phyloP scores from a whole-genome alignment of 805 yeast species.

The Yarrowia sp. region DNA sequence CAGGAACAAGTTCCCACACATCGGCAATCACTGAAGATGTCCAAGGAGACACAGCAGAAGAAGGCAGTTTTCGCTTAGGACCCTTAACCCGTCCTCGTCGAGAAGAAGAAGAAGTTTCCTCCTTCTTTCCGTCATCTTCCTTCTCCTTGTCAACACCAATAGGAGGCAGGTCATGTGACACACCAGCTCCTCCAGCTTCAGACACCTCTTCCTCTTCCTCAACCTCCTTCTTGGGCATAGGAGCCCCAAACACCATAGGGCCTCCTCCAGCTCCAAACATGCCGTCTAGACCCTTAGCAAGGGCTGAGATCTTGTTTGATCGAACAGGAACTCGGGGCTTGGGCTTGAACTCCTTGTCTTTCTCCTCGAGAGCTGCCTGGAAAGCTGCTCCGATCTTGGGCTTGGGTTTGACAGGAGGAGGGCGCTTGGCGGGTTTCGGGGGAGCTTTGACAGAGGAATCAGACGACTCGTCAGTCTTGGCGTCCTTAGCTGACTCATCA shows the following conservation, averaged over 20 bases:
- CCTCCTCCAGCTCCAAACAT: slow-evolving; percentile 11
- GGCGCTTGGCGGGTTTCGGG: slow-evolving; percentile 1
- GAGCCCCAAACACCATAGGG: slow-evolving; percentile 25
- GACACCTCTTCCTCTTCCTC: background rate
- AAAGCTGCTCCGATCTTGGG: slow-evolving; percentile 21
- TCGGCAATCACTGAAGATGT: background rate
- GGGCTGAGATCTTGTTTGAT: slow-evolving; percentile 22
- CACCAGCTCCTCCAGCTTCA: background rate
- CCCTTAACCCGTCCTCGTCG: slow-evolving; percentile 26
- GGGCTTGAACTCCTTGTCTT: slow-evolving; percentile 21
- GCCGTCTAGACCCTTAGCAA: slow-evolving; percentile 23
- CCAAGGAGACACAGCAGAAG: slow-evolving; percentile 20
- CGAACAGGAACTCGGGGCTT: slow-evolving; percentile 21
- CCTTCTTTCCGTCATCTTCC: background rate
- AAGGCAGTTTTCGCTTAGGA: slow-evolving; percentile 11
- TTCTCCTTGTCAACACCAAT: background rate
- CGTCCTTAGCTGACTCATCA: background rate
- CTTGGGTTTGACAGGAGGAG: slow-evolving; percentile 19
- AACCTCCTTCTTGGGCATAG: slow-evolving; percentile 22
- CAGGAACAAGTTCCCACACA: slow-evolving; percentile 9
- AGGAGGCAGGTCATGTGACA: background rate
- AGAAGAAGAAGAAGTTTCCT: background rate
- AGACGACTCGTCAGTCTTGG: background rate
- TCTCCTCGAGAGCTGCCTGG: slow-evolving; percentile 21
- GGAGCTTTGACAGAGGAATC: background rate